Base-by-base conservation (phyloP, 1,284 basidiomycete genomes). In the Xerocomus minutiporus region DNA sequence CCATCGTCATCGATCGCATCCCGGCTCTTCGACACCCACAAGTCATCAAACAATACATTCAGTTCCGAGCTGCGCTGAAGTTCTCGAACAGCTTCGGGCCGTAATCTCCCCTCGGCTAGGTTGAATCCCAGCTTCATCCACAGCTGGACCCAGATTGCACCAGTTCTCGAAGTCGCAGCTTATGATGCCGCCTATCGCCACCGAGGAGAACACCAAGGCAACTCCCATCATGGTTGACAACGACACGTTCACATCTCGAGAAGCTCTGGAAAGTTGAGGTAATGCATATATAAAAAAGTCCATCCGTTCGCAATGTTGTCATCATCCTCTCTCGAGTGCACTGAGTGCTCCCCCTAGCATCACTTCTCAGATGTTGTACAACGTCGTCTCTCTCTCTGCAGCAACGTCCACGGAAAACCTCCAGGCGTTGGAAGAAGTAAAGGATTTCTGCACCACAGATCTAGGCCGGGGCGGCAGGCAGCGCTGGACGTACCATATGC, bases 401-500 rank as follows among this genome's bases (percentile, higher is more conserved):
- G 79, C 80, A 9, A 76, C 71, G 15, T 73, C 74, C 48, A 66
- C 72, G 5, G 80, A 82, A 51, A 71, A 77, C 57, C 69, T 75
- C 42, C 73, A 73, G 45, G 79, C 79, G 7, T 63, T 81, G 52
- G 71, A 75, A 44, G 79, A 81, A 59, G 79, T 81, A 50, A 73
- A 72, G 59, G 67, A 80, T 57, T 80, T 81, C 56, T 68, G 69
- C 28, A 70, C 71, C 36, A 85, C 83, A 5, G 79, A 84, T 67
- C 78, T 84, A 70, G 82, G 78, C 54, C 73, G 73, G 48, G 73
- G 73, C 54, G 80, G 77, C 53, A 73, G 61, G 61, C 75, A 71
- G 53, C 73, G 76, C 36, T 84, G 80, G 80, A 76, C 75, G 12
- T 86, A 82, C 61, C 76, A 77, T 11, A 62, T 75, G 35, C 74